Base-by-base conservation (phyloP, 106 monocot species). In the Triglochin maritima region DNA sequence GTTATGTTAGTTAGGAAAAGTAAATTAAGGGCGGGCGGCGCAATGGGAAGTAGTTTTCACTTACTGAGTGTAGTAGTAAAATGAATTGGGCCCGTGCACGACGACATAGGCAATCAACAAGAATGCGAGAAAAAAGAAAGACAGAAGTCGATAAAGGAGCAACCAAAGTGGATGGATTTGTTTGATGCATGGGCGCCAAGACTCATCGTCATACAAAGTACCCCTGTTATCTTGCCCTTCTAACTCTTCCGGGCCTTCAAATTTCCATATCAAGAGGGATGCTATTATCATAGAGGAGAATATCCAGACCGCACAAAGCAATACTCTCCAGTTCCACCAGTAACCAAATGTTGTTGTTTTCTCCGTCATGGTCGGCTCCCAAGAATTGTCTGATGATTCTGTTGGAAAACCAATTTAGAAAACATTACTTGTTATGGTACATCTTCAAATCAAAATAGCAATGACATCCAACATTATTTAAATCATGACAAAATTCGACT, bases 51-150 rank as follows among this genome's bases (percentile, higher is more conserved):
- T n/a, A n/a, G 3, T 46, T 69, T 49, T 50, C 29, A 6, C 89
- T 83, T 89, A 89, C 89, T 83, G 81, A 10, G 89, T 89, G 41
- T 89, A 86, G 62, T 74, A 89, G 66, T 72, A 86, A 49, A 86
- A 79, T 13, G 77, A 75, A 16, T 56, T 17, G 11, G 64, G 60
- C 62, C 89, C 89, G 43, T 83, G 66, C 14, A 74, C n/a, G 46
- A 63, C 12, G 17, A 69, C 47, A 72, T 77, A 75, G 52, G 60
- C 49, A 46, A 77, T 48, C 9, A 89, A 81, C 68, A 85, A 81
- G 53, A 63, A 69, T 41, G 74, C 54, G 17, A 86, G 83, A 9
- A 83, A n/a, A 50, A 77, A 49, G 56, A 86, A 89, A 17, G 89
- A 76, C 8, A 57, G 3, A 44, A 79, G 49, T 42, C 89, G 76